Conservation (phyloP, 371 early-diverging fungal genomes). For the Massospora cicadina region DNA sequence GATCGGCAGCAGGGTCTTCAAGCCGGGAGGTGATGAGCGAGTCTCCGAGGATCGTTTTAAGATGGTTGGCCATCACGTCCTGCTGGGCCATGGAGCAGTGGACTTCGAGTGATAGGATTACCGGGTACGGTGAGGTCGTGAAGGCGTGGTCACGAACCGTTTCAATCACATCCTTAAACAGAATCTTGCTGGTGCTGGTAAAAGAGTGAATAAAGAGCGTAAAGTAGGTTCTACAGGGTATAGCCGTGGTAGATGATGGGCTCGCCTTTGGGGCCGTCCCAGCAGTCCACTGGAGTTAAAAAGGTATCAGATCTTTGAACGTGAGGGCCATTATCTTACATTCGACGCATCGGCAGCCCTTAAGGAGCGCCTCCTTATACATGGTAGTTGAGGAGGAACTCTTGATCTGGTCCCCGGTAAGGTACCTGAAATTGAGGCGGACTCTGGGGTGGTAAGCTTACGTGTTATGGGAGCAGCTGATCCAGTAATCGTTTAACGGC, state of each 20-base stretch:
- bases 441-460: conserved; percentile 17
- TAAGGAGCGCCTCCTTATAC: conserved; percentile 56
- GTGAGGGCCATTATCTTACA: conserved; percentile 15
- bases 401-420: conserved; percentile 56
- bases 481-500: conserved; percentile 53
- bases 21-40: conserved; percentile 30
- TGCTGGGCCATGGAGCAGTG: conserved; percentile 57
- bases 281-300: conserved; percentile 48
- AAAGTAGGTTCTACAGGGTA: conserved; percentile 34
- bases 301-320: neutral
- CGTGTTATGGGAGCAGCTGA: conserved; percentile 71
- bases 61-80: conserved; percentile 40
- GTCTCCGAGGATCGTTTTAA: conserved; percentile 38
- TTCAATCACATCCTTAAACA: conserved; percentile 55
- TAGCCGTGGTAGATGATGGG: conserved; percentile 65
- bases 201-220: neutral
- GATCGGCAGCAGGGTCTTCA: neutral
- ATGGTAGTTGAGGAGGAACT: conserved; percentile 55
- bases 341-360: conserved; percentile 72
- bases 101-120: conserved; percentile 63
- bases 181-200: conserved; percentile 42
- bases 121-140: conserved; percentile 48
- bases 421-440: conserved; percentile 17
- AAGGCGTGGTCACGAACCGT: conserved; percentile 65
- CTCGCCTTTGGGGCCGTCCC: conserved; percentile 59